Base-by-base conservation (phyloP, 1,139 yeast species). In the Keqinozyma sinolaborantium region DNA sequence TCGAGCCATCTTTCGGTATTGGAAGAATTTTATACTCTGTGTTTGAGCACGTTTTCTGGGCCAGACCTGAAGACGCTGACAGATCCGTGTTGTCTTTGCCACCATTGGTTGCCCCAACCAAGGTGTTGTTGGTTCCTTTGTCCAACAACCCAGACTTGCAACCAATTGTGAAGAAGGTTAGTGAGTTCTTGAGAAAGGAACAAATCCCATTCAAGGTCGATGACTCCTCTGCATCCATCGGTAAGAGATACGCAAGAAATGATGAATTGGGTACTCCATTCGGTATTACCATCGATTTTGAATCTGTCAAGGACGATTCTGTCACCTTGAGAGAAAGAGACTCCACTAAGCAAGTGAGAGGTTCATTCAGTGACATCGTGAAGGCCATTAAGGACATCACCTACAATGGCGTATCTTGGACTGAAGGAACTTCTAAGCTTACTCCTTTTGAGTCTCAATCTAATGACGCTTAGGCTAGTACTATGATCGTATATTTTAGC, bases 251-350 rank as follows among this genome's bases (percentile, higher is more conserved):
- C 55, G 90, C 98, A 41, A 86, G 99, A 72, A 94, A 94, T 61
- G 99, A 94, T 63, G 99, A 94, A 69, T 78, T 94, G 60, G 99
- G 99, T 63, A 94, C 98, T 37, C 98, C 99, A 48, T 94, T 92
- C 56, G 99, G 99, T 63, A 79, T 94, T 60, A 94, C 99, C 45
- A 84, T 94, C 50, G 99, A 94, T 64, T 94, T 94, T 61, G 97
- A 94, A 45, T 83, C 96, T 33, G 77, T 84, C 41, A 79, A 84
- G 59, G 97, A 94, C 55, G 79, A 79, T 33, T 82, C 97, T 11
- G 84, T 94, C 45, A 94, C 99, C 29, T 75, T 94, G 55, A 87
- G 99, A 75, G 98, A 94, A 64, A 87, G 99, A 72, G 99, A 94
- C 60, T 75, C 95, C 32, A 94, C 98, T 29, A 83, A 80, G 56